Base-by-base conservation (phyloP, 352 stramenopile genomes). In the Phytophthora ohioensis region DNA sequence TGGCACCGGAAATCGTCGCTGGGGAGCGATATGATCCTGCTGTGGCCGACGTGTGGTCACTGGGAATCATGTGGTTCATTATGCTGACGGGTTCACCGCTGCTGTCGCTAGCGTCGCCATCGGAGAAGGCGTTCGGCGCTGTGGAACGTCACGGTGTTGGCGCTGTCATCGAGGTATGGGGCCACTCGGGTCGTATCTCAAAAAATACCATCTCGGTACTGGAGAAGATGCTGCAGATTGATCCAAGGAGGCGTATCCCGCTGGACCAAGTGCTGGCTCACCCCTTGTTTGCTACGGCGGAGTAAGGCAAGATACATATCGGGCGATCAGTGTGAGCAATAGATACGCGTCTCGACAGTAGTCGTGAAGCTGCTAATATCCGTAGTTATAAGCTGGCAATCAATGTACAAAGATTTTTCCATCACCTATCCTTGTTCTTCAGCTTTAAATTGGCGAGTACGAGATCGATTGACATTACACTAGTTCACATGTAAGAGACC, bases 21-120 rank as follows among this genome's bases (percentile, higher is more conserved):
- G 70, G 74, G 1, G 34, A 72, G 4, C 35, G 36, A 11, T 91
- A 93, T 53, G 72, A 90, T 32, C 76, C 83, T 3, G 55, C 55
- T 15, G 57, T 77, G 1, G 85, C 83, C 4, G 81, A 93, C 34
- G 75, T 91, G 17, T 93, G 83, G 83, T 93, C 85, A 3, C 60
- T 93, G 6, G 81, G 81, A 2, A 80, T 90, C 45, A 78, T 93
- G 67, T 69, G 85, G 52, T 93, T 91, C 59, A 87, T 91, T 41
- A 57, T 93, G 43, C 42, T 93, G 4, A 90, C 82, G 5, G 85
- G 85, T 1, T 91, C 83, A 11, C 82, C 79, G 15, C 62, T 88
- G 17, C 21, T 89, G 7, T 62, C 71, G 1, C 60, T 84, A 36
- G 82, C 80, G 0, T 79, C 72, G 0, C 45, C 53, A 6, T 66